These are phyloP conservation scores for Hypericum perforatum DNA, from an alignment of 345 rosid genomes.

Conservation along the genomic window DNA sequence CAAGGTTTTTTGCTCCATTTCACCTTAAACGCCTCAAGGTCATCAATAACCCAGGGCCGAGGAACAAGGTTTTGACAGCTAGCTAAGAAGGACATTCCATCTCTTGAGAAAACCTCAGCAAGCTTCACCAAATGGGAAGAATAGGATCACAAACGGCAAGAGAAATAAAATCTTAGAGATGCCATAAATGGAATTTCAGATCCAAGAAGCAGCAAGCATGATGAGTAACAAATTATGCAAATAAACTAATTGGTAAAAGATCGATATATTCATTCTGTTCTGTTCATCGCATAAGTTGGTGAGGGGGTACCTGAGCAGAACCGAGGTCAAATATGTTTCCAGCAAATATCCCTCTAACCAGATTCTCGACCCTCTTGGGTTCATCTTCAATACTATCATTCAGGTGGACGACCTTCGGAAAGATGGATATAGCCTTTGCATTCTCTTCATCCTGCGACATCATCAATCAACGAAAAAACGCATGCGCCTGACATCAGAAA, in stretches of 20 bases:
- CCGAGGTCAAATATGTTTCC: conserved; percentile 98
- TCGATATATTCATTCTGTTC: no score
- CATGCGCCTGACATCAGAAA: not conserved
- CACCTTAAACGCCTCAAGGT: conserved; percentile 62
- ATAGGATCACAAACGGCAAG: not conserved
- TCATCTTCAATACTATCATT: conserved; percentile 70
- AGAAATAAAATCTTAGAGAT: no score
- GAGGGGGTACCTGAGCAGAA: conserved; percentile 57
- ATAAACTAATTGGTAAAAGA: no score
- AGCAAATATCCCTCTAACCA: conserved; percentile 83
- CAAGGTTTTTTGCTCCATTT: conserved; percentile 83
- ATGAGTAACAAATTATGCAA: no score
- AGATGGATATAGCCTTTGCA: conserved; percentile 87
- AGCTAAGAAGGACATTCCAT: conserved; percentile 94
- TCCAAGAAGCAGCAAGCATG: conserved; percentile 16
- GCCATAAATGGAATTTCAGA: not conserved
- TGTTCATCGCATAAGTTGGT: no score
- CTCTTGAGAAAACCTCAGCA: conserved; percentile 92
- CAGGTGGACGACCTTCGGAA: conserved; percentile 56
- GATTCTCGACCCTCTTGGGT: conserved; percentile 53
- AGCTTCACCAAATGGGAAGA: conserved; percentile 42
- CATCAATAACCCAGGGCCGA: conserved; percentile 96
- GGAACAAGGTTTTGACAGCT: conserved; percentile 87
- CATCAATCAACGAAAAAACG: not conserved
- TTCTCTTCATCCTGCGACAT: conserved; percentile 84